phyloP scores from a whole-genome alignment of 768 basidiomycete species.

The Lactarius hatsudake region DNA sequence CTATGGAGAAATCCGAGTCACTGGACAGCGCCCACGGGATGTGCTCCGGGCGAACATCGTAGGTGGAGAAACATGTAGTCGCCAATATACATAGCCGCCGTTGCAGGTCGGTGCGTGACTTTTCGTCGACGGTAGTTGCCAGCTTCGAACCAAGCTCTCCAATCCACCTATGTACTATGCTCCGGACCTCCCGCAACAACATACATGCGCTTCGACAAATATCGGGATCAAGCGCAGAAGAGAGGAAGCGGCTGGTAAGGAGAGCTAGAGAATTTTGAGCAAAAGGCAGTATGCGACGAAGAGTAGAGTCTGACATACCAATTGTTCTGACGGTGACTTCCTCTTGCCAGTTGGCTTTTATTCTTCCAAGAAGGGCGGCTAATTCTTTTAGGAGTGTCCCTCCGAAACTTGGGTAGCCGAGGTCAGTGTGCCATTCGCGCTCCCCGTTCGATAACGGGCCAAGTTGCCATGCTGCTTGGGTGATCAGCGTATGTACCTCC shows the following conservation, averaged over 20 bases:
- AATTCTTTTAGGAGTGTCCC: conserved; percentile 38
- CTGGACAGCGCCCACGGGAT: neutral
- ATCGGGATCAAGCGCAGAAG: neutral
- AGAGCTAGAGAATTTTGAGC: conserved; percentile 2
- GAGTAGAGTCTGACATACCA: neutral
- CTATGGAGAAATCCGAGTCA: conserved; percentile 5
- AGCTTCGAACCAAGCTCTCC: conserved; percentile 1
- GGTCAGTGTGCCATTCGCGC: conserved; percentile 42
- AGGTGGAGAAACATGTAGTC: conserved; percentile 10
- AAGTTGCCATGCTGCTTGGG: conserved; percentile 45
- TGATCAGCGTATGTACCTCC: conserved; percentile 43
- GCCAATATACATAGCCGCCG: conserved; percentile 13
- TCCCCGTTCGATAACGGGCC: conserved; percentile 31
- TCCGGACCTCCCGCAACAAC: conserved; percentile 10
- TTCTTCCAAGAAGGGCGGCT: conserved; percentile 34
- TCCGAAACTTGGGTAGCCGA: conserved; percentile 36
- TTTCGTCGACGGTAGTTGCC: neutral
- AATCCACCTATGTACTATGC: conserved; percentile 4
- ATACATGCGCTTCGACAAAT: neutral
- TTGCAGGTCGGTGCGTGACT: neutral
- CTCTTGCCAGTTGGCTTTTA: conserved; percentile 43
- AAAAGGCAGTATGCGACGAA: neutral
- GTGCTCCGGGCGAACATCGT: conserved; percentile 4
- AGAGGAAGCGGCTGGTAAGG: conserved; percentile 7
- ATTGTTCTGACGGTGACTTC: conserved; percentile 15